Percentiles rank a stretch among this genome's conserved stretches.
Conservation (phyloP, 768 basidiomycete species). For the Suillus placidus region DNA sequence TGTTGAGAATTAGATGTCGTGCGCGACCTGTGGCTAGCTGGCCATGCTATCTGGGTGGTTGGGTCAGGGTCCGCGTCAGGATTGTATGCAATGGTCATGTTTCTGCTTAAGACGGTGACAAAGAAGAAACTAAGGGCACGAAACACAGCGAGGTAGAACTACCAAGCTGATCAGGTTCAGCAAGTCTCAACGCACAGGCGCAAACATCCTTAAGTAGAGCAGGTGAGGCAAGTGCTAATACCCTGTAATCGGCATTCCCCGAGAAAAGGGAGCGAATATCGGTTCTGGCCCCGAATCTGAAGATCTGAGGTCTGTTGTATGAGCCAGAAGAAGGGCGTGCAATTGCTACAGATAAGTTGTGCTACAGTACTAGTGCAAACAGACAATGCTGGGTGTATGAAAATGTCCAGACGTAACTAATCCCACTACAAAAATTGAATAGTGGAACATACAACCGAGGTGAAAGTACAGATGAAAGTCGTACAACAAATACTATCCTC, state of each 20-base stretch:
- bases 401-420: slow-evolving; percentile 26
- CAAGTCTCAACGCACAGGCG: neutral
- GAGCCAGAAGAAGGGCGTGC: neutral
- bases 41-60: slow-evolving; percentile 82
- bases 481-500: neutral
- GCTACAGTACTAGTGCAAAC: slow-evolving; percentile 19
- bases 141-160: slow-evolving; percentile 9
- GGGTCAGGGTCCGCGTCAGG: slow-evolving; percentile 67
- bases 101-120: slow-evolving; percentile 17
- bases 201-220: slow-evolving; percentile 18
- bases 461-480: slow-evolving; percentile 15
- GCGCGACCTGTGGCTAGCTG: slow-evolving; percentile 42
- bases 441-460: slow-evolving; percentile 15
- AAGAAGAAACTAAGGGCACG: slow-evolving; percentile 8
- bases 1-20: slow-evolving; percentile 26
- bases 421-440: slow-evolving; percentile 27
- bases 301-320: neutral
- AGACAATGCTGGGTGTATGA: slow-evolving; percentile 17
- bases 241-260: slow-evolving; percentile 30
- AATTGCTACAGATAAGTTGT: slow-evolving; percentile 12
- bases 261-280: slow-evolving; percentile 7
- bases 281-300: neutral
- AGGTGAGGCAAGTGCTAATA: slow-evolving; percentile 4
- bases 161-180: neutral
- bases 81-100: slow-evolving; percentile 63